phyloP scores from a whole-genome alignment of 163 green algal genomes.

The Coccomyxa subellipsoidea region DNA sequence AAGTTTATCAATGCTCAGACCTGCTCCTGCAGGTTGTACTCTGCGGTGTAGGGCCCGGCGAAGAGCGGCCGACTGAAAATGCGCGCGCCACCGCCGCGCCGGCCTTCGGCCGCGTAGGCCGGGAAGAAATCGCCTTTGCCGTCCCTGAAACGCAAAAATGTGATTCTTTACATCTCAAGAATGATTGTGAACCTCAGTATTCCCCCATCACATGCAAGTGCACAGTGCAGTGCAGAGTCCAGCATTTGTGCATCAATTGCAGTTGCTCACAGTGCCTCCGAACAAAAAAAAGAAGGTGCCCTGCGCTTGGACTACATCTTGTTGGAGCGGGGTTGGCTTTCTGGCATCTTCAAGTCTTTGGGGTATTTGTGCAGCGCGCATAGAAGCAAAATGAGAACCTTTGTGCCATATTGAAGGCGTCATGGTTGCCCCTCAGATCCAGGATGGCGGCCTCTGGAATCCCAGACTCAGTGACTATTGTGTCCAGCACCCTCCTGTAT shows the following conservation, averaged over 20 bases:
- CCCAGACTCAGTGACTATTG: constrained; percentile 16
- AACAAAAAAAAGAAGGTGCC: no score
- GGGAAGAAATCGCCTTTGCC: constrained; percentile 44
- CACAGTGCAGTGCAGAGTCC: no score
- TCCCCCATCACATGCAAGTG: no score
- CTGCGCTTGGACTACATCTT: no score
- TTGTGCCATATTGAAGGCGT: constrained; percentile 59
- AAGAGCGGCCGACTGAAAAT: constrained; percentile 12
- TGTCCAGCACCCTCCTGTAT: constrained; percentile 36
- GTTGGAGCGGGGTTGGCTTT: no score
- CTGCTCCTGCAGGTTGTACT: not conserved
- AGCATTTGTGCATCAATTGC: no score
- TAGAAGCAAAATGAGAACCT: constrained; percentile 1
- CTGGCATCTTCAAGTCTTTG: no score
- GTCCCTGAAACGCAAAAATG: not conserved
- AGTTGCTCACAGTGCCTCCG: no score
- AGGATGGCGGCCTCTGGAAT: constrained; percentile 41
- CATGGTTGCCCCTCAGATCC: constrained; percentile 78
- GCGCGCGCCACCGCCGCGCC: constrained; percentile 12
- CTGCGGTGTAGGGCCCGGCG: not conserved
- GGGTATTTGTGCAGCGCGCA: not conserved
- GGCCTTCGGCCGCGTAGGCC: constrained; percentile 34
- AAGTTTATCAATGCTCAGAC: no score
- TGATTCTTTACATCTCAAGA: not conserved
- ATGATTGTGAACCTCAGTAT: no score